Conservation (phyloP, 352 stramenopile species). For the Peronospora tabacina region DNA sequence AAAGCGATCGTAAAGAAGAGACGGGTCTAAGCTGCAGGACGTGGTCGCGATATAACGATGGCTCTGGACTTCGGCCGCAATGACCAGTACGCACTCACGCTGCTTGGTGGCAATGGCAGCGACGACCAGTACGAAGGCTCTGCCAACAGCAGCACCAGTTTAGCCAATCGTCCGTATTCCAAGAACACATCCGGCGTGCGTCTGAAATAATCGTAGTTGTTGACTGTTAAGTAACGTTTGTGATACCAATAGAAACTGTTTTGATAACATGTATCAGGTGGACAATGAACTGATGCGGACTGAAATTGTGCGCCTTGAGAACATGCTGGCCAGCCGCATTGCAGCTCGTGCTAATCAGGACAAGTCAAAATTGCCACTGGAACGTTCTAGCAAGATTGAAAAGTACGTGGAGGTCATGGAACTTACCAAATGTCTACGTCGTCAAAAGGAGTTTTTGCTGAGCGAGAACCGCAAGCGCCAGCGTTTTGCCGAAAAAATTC, state of each 20-base stretch:
- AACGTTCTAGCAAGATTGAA: conserved; percentile 78
- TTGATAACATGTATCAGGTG: conserved; percentile 23
- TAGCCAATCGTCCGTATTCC: conserved; percentile 48
- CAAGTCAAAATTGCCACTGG: conserved; percentile 56
- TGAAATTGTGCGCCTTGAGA: conserved; percentile 75
- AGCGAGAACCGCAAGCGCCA: conserved; percentile 83
- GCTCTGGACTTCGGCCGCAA: conserved; percentile 31
- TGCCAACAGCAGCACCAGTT: conserved; percentile 14
- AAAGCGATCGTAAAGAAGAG: not conserved
- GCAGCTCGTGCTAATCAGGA: conserved; percentile 61
- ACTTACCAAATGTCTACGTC: conserved; percentile 78
- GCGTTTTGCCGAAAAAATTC: conserved; percentile 81
- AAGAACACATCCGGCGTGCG: conserved; percentile 44
- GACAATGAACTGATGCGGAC: conserved; percentile 74
- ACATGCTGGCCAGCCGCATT: conserved; percentile 61
- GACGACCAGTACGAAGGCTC: conserved; percentile 47
- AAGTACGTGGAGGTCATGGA: conserved; percentile 87
- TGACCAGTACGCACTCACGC: conserved; percentile 47
- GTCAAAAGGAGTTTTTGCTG: conserved; percentile 80
- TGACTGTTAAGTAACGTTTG: not conserved
- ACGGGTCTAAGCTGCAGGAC: not conserved
- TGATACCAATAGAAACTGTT: too few species aligned
- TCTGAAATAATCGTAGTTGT: not conserved
- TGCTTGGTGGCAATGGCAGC: conserved; percentile 45
- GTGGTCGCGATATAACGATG: conserved; percentile 14